Evolutionary conservation across 2,329 filamentous ascomycete genomes (phyloP).

Genomic region (Leptographium wingfieldii): DNA sequence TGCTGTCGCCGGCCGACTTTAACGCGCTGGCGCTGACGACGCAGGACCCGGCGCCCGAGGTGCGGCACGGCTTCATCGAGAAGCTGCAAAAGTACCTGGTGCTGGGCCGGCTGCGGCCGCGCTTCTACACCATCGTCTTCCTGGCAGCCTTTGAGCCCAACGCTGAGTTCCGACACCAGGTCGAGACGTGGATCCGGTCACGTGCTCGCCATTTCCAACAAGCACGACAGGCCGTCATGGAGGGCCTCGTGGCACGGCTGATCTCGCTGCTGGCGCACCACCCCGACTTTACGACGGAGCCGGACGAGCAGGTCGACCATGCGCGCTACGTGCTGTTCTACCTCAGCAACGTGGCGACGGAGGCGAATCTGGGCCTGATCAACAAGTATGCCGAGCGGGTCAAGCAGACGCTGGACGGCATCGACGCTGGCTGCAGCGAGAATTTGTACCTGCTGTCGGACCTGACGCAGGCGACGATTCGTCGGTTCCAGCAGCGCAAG

Average conservation of each 20-base stretch:
- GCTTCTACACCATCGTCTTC: conserved; percentile 86
- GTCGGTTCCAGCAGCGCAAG: conserved; percentile 75
- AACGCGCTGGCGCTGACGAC: conserved; percentile 68
- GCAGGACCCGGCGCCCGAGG: conserved; percentile 62
- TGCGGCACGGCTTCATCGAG: conserved; percentile 67
- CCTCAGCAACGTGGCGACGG: conserved; percentile 66
- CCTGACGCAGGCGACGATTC: conserved; percentile 68
- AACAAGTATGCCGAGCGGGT: conserved; percentile 87
- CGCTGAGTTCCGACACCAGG: conserved; percentile 55
- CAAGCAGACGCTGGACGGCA: conserved; percentile 76
- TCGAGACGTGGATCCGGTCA: conserved; percentile 81
- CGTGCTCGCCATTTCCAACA: conserved; percentile 54
- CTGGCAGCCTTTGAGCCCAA: conserved; percentile 81
- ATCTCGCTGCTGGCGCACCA: conserved; percentile 87
- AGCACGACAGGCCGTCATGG: conserved; percentile 54
- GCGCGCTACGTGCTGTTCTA: conserved; percentile 86
- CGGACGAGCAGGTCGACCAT: conserved; percentile 65
- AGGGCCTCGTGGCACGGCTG: conserved; percentile 68
- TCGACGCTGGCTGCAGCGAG: conserved; percentile 54
- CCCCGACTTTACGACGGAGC: conserved; percentile 60
- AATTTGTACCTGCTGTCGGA: conserved; percentile 81
- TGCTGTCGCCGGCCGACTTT: conserved; percentile 63
- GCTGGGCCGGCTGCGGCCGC: conserved; percentile 51
- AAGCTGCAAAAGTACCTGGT: conserved; percentile 87
- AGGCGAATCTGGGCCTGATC: conserved; percentile 78